Conservation (phyloP, 1,284 basidiomycete genomes). For the Cryptococcus sp. region DNA sequence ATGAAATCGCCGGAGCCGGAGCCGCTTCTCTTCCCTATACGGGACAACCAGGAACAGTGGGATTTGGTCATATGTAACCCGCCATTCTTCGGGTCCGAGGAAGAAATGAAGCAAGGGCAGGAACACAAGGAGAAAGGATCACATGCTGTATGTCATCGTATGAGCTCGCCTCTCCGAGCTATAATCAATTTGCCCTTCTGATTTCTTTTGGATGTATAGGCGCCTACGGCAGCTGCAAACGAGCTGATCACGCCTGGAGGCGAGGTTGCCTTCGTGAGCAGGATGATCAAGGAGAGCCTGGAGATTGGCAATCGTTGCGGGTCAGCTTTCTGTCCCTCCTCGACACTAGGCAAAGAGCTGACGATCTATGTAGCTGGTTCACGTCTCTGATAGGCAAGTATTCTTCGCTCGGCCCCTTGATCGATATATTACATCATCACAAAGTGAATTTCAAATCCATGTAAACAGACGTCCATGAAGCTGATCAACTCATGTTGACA, state of each 20-base stretch:
- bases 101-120: conserved; percentile 67
- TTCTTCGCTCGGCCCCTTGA: conserved; percentile 67
- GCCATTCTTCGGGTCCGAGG: conserved; percentile 76
- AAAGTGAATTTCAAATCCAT: conserved; percentile 54
- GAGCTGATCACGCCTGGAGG: conserved; percentile 89
- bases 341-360: background rate
- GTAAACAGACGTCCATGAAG: background rate
- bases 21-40: conserved; percentile 60
- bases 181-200: background rate
- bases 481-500: conserved; percentile 38
- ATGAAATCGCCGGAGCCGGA: conserved; percentile 51
- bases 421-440: conserved; percentile 60
- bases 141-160: conserved; percentile 61
- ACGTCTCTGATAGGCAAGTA: conserved; percentile 89
- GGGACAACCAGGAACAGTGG: conserved; percentile 17
- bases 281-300: conserved; percentile 76
- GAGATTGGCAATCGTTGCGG: conserved; percentile 56
- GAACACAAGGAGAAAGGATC: conserved; percentile 65
- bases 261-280: conserved; percentile 73
- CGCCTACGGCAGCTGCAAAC: conserved; percentile 75
- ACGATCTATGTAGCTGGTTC: conserved; percentile 68
- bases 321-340: conserved; percentile 8
- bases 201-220: conserved; percentile 53
- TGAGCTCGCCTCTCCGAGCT: conserved; percentile 1
- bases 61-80: conserved; percentile 89